These are phyloP conservation scores for Pythium aquatile DNA, from an alignment of 352 stramenopile species.

Conservation along the genomic window DNA sequence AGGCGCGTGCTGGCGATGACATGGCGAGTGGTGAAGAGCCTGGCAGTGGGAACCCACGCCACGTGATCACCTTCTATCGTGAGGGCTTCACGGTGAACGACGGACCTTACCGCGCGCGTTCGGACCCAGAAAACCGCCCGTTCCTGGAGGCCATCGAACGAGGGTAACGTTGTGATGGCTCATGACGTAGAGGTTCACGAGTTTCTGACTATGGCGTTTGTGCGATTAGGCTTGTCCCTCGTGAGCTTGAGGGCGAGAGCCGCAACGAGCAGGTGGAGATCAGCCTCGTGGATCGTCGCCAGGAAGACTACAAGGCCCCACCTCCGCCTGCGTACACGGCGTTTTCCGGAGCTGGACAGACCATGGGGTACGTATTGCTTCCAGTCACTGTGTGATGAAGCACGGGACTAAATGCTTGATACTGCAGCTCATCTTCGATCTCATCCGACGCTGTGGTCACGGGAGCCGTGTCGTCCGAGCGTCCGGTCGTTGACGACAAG, in stretches of 20 bases:
- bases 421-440: constrained; percentile 37
- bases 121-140: constrained; percentile 65
- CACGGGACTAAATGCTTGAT: background rate
- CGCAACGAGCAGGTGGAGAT: constrained; percentile 74
- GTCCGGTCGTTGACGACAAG: constrained; percentile 79
- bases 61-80: constrained; percentile 85
- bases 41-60: constrained; percentile 31
- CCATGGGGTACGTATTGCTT: constrained; percentile 20
- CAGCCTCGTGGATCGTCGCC: constrained; percentile 81
- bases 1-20: constrained; percentile 39
- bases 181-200: background rate
- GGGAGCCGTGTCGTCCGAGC: constrained; percentile 33
- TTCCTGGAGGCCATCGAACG: constrained; percentile 84
- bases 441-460: constrained; percentile 48
- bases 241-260: constrained; percentile 73
- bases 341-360: constrained; percentile 83
- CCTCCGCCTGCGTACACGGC: constrained; percentile 78
- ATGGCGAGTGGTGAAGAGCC: constrained; percentile 18
- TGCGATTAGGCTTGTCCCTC: constrained; percentile 55
- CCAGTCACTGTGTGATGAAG: background rate
- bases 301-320: constrained; percentile 78
- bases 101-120: constrained; percentile 66
- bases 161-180: constrained; percentile 30
- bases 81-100: constrained; percentile 86
- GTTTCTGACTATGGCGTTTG: constrained; percentile 1